Base-by-base conservation (phyloP, 2,329 filamentous ascomycete species). In the Verticillium alfalfae region DNA sequence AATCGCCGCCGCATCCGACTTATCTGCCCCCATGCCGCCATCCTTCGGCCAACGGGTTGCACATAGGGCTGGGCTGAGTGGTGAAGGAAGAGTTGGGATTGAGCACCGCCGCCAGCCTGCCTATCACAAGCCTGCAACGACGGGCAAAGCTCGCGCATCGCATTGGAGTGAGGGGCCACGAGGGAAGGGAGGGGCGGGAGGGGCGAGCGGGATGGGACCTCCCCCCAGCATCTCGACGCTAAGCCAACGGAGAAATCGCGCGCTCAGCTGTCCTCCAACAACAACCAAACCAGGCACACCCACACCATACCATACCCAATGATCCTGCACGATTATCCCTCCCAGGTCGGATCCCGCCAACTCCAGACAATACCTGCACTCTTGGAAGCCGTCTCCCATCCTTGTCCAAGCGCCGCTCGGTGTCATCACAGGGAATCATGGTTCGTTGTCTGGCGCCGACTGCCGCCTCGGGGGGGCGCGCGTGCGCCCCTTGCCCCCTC, bases 371-470 rank as follows among this genome's bases (percentile, higher is more conserved):
- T 37, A 49, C 45, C 45, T 49, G 45, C 45, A 49, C 12, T 26
- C n/a, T 49, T 49, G 16, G 13, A 13, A 49, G n/a, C 45, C 45
- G 45, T 49, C 45, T 49, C 36, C 36, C 45, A 49, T 49, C 18
- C 45, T 49, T 49, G 45, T 49, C 18, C 45, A 18, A n/a, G 45
- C 45, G 45, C 45, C 9, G 16, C 16, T 9, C 22, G 18, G 10
- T 18, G 16, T 26, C 45, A 9, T 22, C 45, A 61, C 61, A 54
- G 52, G 57, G 60, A 26, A 59, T 57, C 61, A 64, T 64, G 63
- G 63, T 64, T 39, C 63, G 63, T 64, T 64, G 45, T 37, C 39
- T 49, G 22, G 34, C 36, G 37, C 54, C 13, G 34, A 31, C 26
- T 16, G 31, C 34, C n/a, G 26, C 26, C 26, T 26, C 26, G 26